Evolutionary conservation across 2,329 filamentous ascomycete genomes (phyloP), one percentile per base, ranked within the genome.

Genomic region (Zopfia rhizophila): DNA sequence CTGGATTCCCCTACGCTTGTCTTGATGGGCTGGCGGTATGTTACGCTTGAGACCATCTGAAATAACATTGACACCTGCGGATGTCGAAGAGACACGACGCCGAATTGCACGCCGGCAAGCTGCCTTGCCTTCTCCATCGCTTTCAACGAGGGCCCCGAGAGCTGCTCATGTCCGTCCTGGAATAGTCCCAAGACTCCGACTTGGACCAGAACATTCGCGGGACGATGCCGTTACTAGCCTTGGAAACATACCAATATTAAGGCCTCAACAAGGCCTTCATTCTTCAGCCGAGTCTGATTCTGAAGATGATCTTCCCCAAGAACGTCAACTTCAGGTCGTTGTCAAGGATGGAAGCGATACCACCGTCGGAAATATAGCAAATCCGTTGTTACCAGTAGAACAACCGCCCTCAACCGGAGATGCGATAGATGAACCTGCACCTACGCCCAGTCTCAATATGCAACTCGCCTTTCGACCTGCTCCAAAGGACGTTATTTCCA

Each of bases 41-140:
- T 51, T 73, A 47, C 69, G 70, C 32, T 57, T 66, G 14, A 60
- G 60, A 18, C 62, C 67, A 1, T 68, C 70, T 32, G 70, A 72
- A 51, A 66, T 73, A 28, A 63, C 60, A 14, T 38, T 73, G 55
- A 69, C 67, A 7, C 51, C 68, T 7, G 67, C 66, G 5, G 68
- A 73, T 45, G 51, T 72, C 30, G 65, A 73, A 4, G 66, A 69
- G 22, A 65, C 65, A 11, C 57, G 61, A 25, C 60, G 61, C 23
- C 64, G 65, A 32, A 62, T 72, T 44, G 59, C 64, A 40, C 54
- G 51, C 12, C 60, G 60, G 38, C 64, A 59, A 25, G 38, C 55
- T 38, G 52, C 53, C 32, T 36, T 37, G 17, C 38, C 35, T 28
- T 18, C 39, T 10, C 17, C 47, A 19, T 17, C 31, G 12, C 35